phyloP scores from a whole-genome alignment of 495 filamentous ascomycete species.

The Amphirosellinia nigrospora region DNA sequence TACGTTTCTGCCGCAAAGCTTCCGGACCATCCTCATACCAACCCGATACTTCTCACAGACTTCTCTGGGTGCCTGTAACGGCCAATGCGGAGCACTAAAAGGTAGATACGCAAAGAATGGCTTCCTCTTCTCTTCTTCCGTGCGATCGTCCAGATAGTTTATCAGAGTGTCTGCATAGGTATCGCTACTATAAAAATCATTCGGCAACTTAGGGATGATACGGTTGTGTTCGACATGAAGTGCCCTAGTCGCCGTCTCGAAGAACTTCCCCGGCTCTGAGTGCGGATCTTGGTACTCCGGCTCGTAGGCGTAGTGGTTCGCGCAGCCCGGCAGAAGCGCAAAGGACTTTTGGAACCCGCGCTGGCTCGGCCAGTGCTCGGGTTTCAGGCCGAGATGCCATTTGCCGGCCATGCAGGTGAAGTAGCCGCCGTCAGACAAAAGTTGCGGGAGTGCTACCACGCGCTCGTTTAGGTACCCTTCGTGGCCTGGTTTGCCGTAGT shows the following conservation, averaged over 20 bases:
- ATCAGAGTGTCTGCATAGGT: constrained; percentile 58
- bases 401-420: constrained; percentile 65
- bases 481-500: constrained; percentile 58
- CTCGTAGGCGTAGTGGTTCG: constrained; percentile 58
- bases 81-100: constrained; percentile 66
- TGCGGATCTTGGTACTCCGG: constrained; percentile 38
- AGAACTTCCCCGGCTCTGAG: constrained; percentile 34
- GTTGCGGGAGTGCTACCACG: constrained; percentile 63
- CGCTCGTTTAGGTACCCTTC: constrained; percentile 66
- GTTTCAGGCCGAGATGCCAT: constrained; percentile 56
- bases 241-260: constrained; percentile 36
- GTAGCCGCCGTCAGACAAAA: constrained; percentile 64
- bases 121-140: constrained; percentile 48
- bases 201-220: constrained; percentile 50
- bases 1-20: constrained; percentile 44
- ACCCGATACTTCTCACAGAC: constrained; percentile 57
- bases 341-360: constrained; percentile 47
- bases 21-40: constrained; percentile 61
- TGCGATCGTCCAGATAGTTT: constrained; percentile 57
- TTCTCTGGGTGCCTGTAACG: constrained; percentile 58
- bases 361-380: constrained; percentile 38
- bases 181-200: constrained; percentile 60
- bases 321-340: constrained; percentile 43
- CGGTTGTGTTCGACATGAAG: constrained; percentile 61
- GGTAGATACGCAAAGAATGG: constrained; percentile 65